Base-by-base conservation (phyloP, 1,284 basidiomycete species). In the Apiotrichum akiyoshidainum region DNA sequence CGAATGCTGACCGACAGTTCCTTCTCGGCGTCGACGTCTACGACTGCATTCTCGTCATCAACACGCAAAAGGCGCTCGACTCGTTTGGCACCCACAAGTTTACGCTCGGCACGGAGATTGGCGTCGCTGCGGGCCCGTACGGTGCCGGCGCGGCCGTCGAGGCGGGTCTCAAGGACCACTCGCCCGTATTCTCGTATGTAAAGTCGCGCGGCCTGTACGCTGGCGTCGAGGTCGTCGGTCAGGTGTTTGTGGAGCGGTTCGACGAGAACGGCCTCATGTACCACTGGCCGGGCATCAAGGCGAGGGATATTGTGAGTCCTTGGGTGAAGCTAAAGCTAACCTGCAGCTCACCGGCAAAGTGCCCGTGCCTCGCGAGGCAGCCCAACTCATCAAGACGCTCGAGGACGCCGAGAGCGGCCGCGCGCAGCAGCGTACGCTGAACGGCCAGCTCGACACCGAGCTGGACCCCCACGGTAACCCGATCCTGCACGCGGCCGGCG, bases 71-170 rank as follows among this genome's bases (percentile, higher is more conserved):
- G 35, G 81, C 82, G 0, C 74, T 84, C 52, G 78, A 82, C 49
- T 71, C 77, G 2, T 84, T 84, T 68, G 71, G 69, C 42, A 76
- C 77, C 6, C 81, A 82, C 70, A 83, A 83, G 60, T 74, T 80
- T 13, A 82, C 82, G 0, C 61, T 83, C 7, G 82, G 81, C 0
- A 72, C 79, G 0, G 82, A 83, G 60, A 75, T 82, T 1, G 81
- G 71, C 9, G 76, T 83, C 1, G 80, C 78, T 0, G 80, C 81
- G 0, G 82, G 83, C 0, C 82, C 82, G 1, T 80, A 80, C 31
- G 83, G 83, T 0, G 73, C 78, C 0, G 82, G 81, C 2, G 79
- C 78, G 5, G 76, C 76, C 0, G 73, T 74, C 4, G 81, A 83
- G 65, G 69, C 75, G 4, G 82, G 82, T n/a, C n/a, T n/a, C 1